These are phyloP conservation scores for Aureobasidium sp. DNA, from an alignment of 2,329 filamentous ascomycete species.

Conservation along the genomic window DNA sequence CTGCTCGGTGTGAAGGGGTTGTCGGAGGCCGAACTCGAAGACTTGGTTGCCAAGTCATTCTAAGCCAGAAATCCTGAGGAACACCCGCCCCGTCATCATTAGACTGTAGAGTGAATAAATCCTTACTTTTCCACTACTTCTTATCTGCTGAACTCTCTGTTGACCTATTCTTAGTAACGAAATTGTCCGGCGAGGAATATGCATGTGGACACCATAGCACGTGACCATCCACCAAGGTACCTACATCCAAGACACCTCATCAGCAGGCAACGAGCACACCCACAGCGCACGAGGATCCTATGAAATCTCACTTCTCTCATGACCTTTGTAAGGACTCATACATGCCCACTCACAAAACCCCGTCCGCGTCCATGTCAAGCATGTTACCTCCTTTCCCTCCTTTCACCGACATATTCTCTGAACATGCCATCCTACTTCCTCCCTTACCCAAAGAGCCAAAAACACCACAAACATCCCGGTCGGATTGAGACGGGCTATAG, in stretches of 20 bases:
- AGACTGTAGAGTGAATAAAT: neutral
- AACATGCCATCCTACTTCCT: slow-evolving; percentile 5
- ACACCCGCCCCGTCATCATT: neutral
- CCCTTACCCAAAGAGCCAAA: neutral
- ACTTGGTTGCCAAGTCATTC: slow-evolving; percentile 23
- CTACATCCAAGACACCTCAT: neutral
- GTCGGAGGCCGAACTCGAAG: slow-evolving; percentile 25
- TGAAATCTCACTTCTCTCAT: too few relatives aligned
- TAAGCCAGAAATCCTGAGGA: neutral
- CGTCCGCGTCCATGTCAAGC: neutral
- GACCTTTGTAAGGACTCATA: too few relatives aligned
- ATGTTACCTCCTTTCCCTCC: neutral
- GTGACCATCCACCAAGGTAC: slow-evolving; percentile 3
- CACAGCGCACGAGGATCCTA: neutral
- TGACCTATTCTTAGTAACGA: neutral
- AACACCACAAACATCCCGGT: neutral
- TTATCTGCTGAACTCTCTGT: neutral
- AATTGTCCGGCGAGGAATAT: neutral
- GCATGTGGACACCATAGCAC: neutral
- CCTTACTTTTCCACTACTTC: neutral
- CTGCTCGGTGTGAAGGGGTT: slow-evolving; percentile 31
- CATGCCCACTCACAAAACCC: neutral
- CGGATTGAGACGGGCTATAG: neutral
- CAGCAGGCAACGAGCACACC: slow-evolving; percentile 1
- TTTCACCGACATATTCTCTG: neutral